phyloP scores from a whole-genome alignment of 2,329 filamentous ascomycete species.

The Stenocarpella maydis region DNA sequence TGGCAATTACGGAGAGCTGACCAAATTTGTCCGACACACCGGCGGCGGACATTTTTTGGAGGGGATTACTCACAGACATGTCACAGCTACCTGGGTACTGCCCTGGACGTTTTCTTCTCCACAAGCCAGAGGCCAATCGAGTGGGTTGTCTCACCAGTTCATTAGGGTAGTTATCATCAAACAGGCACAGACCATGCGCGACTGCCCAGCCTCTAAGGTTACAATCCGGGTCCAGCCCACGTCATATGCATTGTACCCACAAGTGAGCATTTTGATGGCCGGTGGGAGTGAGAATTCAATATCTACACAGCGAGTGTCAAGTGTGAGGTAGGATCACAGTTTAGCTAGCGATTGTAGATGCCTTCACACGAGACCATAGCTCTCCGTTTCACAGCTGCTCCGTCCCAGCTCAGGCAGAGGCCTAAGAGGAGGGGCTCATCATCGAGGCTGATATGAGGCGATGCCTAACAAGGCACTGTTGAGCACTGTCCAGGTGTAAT shows the following conservation, averaged over 20 bases:
- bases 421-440: not conserved
- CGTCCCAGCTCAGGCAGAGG: constrained; percentile 14
- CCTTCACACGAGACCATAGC: not conserved
- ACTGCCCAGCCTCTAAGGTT: not conserved
- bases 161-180: constrained; percentile 4
- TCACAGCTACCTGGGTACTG: not conserved
- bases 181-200: constrained; percentile 7
- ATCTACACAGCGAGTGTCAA: constrained; percentile 14
- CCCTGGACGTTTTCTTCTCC: not conserved
- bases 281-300: not conserved
- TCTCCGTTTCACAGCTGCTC: constrained; percentile 17
- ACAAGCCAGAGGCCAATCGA: not conserved
- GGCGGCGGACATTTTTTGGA: constrained; percentile 1
- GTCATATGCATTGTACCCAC: constrained; percentile 12
- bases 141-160: not conserved
- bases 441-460: constrained; percentile 1
- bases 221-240: constrained; percentile 7
- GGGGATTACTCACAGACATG: not conserved
- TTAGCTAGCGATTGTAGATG: not conserved
- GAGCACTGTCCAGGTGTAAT: constrained; percentile 5
- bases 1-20: not conserved
- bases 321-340: not conserved
- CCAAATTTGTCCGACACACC: not conserved
- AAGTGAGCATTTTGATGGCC: not conserved
- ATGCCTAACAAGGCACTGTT: constrained; percentile 5